Base-by-base conservation (phyloP, 306 rosid genomes). In the Albizia julibrissin region DNA sequence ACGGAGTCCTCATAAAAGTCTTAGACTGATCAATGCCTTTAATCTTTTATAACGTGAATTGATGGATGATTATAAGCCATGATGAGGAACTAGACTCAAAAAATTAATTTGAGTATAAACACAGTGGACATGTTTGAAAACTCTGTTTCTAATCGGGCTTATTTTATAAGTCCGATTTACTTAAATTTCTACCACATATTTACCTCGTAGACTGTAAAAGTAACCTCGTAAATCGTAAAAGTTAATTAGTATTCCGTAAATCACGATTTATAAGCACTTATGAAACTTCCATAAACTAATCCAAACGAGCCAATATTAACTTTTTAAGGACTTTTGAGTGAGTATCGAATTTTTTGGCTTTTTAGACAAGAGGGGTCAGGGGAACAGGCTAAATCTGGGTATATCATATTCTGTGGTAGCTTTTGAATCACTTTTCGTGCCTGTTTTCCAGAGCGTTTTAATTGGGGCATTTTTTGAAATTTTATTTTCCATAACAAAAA, bases 401-500 rank as follows among this genome's bases (percentile, higher is more conserved):
- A 10, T 26, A 69, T 10, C 46, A 69, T 21, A 69, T 69, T 71
- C 56, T 12, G 22, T 22, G 37, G 13, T 71, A 22, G 75, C 58
- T 71, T 70, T 42, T 43, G 3, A 10, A 71, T 43, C 29, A 13
- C 54, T 43, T 43, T 71, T 43, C 44, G 22, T 71, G 6, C 39
- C 2, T 4, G 27, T 19, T 29, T n/a, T 69, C 73, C 27, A 69
- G 22, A 69, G 46, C 59, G 26, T 71, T 58, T 21, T 56, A 80
- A 70, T 58, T 71, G 14, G 69, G 4, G 59, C 37, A 14, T 46
- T 58, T 71, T 80, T 43, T 69, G 46, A 75, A 42, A 58, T 58
- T 58, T 27, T 15, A 64, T 58, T 26, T 71, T 58, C 49, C 27
- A 64, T 58, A 4, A 43, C 2, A 19, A n/a, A 8, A 54, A 54